phyloP scores from a whole-genome alignment of 345 rosid genomes.

The Ailanthus altissimus region DNA sequence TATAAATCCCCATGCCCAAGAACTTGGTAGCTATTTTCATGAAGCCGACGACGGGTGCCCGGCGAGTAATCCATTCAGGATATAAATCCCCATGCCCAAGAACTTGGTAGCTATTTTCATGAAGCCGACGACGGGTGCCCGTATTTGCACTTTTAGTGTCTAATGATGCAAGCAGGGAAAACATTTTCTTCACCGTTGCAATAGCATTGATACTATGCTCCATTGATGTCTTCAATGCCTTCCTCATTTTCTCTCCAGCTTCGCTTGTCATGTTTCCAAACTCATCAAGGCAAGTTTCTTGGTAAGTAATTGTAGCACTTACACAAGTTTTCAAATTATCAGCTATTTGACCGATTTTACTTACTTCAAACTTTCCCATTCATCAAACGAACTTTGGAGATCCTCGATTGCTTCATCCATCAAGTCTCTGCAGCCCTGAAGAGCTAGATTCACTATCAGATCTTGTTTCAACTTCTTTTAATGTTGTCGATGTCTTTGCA shows the following conservation, averaged over 20 bases:
- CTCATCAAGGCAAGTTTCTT: slow-evolving; percentile 77
- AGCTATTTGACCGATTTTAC: slow-evolving; percentile 34
- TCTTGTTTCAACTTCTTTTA: slow-evolving; percentile 56
- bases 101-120: slow-evolving; percentile 1
- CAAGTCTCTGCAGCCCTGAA: slow-evolving; percentile 57
- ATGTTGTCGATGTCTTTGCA: slow-evolving; percentile 40
- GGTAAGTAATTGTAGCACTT: slow-evolving; percentile 67
- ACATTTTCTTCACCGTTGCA: slow-evolving; percentile 55
- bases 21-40: too few species aligned
- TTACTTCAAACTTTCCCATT: slow-evolving; percentile 40
- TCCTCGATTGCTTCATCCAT: slow-evolving; percentile 57
- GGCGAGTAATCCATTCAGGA: too few species aligned
- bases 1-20: too few species aligned
- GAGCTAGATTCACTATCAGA: slow-evolving; percentile 49
- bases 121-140: slow-evolving; percentile 17
- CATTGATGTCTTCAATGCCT: slow-evolving; percentile 47
- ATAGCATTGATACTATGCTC: slow-evolving; percentile 63
- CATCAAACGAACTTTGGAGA: slow-evolving; percentile 42
- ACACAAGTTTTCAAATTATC: slow-evolving; percentile 62
- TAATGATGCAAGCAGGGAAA: slow-evolving; percentile 30
- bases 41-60: too few species aligned
- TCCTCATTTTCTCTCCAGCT: slow-evolving; percentile 57
- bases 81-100: too few species aligned
- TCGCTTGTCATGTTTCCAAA: slow-evolving; percentile 48
- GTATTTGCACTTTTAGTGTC: slow-evolving; percentile 15